Evolutionary conservation across 768 basidiomycete genomes (phyloP).

Genomic region (Russula ochroleuca): DNA sequence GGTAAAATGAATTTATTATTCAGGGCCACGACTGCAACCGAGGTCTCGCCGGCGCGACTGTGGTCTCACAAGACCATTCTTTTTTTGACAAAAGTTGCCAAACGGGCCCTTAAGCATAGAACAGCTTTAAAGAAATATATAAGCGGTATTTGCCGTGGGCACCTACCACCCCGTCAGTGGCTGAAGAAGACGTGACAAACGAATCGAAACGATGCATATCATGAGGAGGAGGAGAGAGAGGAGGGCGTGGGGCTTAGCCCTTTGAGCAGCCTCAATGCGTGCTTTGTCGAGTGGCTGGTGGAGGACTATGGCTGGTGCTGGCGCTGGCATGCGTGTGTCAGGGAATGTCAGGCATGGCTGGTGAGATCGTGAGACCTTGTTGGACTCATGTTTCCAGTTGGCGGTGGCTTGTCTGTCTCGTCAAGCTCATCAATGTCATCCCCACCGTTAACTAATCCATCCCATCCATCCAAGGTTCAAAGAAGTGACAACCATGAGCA

Average conservation of each 20-base stretch:
- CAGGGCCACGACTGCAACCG: too few relatives aligned
- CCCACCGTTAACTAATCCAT: not conserved
- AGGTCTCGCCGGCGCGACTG: too few relatives aligned
- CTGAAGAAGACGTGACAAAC: not conserved
- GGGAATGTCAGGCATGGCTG: constrained; percentile 44
- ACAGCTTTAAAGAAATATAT: too few relatives aligned
- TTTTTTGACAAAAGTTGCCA: too few relatives aligned
- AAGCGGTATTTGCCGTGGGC: constrained; percentile 29
- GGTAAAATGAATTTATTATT: too few relatives aligned
- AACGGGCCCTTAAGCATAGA: too few relatives aligned
- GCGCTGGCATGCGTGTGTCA: constrained; percentile 32
- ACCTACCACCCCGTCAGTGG: constrained; percentile 20
- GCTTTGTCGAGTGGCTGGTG: constrained; percentile 73
- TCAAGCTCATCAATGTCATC: not conserved
- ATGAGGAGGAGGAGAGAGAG: constrained; percentile 31
- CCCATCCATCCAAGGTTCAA: too few relatives aligned
- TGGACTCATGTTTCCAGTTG: constrained; percentile 41
- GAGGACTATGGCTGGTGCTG: constrained; percentile 60
- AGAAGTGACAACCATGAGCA: too few relatives aligned
- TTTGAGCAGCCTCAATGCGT: constrained; percentile 63
- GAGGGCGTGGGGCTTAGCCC: constrained; percentile 70
- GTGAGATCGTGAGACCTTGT: constrained; percentile 48
- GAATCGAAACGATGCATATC: not conserved
- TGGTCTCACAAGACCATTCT: too few relatives aligned
- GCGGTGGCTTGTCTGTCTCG: constrained; percentile 10